Evolutionary conservation across 176 grass and related monocot species (phyloP).

Genomic region (Raddia distichophylla): DNA sequence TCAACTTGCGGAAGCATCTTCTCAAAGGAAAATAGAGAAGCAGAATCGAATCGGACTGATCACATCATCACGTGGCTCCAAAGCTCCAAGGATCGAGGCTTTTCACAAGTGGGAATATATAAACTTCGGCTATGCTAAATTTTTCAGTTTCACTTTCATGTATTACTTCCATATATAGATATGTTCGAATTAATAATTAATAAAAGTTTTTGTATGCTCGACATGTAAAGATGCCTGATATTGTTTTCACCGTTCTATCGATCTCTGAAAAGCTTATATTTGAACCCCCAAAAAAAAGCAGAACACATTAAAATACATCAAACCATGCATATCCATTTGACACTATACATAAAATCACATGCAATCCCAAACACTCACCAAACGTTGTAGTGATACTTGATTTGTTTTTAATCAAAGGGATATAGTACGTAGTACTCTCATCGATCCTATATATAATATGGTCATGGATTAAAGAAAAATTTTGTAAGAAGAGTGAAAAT

Average conservation of each 20-base stretch:
- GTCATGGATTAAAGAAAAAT: too few relatives aligned
- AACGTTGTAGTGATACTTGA: too few relatives aligned
- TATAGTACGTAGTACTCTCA: too few relatives aligned
- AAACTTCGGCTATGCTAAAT: neutral
- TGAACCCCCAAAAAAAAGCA: neutral
- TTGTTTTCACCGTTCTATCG: neutral
- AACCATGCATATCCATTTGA: too few relatives aligned
- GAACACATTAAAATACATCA: too few relatives aligned
- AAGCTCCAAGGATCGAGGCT: slow-evolving; percentile 33
- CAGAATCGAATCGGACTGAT: slow-evolving; percentile 16
- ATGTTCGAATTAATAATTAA: neutral
- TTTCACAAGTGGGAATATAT: slow-evolving; percentile 15
- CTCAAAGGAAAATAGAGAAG: neutral
- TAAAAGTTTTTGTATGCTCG: neutral
- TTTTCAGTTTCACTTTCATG: neutral
- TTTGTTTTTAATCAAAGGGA: too few relatives aligned
- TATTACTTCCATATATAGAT: neutral
- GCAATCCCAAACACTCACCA: too few relatives aligned
- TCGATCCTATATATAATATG: too few relatives aligned
- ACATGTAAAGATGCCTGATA: neutral
- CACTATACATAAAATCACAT: neutral
- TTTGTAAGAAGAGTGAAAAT: too few relatives aligned
- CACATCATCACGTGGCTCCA: neutral
- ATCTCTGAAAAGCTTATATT: neutral
- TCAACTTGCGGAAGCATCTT: slow-evolving; percentile 23